A percentile compares a stretch with the other conserved stretches of the same genome.
phyloP scores from a whole-genome alignment of 2,329 filamentous ascomycete species.

The Penicillium vulpinum region DNA sequence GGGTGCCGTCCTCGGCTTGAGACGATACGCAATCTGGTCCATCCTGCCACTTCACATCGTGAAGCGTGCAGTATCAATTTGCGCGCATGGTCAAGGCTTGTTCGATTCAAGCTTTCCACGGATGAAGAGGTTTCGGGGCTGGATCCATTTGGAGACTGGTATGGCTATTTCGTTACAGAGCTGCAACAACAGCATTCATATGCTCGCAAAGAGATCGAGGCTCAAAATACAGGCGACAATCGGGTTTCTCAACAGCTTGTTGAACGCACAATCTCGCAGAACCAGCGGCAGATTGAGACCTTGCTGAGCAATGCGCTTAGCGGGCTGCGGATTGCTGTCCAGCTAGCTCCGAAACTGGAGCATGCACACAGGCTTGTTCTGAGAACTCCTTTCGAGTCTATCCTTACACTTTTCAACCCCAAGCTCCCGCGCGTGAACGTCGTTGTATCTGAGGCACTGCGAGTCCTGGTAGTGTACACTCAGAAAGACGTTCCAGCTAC shows the following conservation, averaged over 20 bases:
- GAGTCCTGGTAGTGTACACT: slow-evolving; percentile 48
- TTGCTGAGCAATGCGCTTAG: slow-evolving; percentile 55
- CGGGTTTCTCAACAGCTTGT: slow-evolving; percentile 50
- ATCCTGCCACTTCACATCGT: slow-evolving; percentile 58
- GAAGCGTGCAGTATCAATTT: slow-evolving; percentile 62
- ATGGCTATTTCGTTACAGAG: slow-evolving; percentile 53
- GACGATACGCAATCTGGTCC: slow-evolving; percentile 55
- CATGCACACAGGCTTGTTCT: slow-evolving; percentile 47
- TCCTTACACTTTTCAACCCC: slow-evolving; percentile 56
- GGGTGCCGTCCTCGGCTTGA: slow-evolving; percentile 55
- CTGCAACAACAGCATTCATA: slow-evolving; percentile 57
- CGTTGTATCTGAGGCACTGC: slow-evolving; percentile 52
- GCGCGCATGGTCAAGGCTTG: slow-evolving; percentile 58
- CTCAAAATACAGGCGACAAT: slow-evolving; percentile 45
- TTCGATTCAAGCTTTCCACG: slow-evolving; percentile 58
- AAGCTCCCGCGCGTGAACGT: slow-evolving; percentile 45
- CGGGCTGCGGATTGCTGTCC: slow-evolving; percentile 52
- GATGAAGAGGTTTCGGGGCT: slow-evolving; percentile 49
- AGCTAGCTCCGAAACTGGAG: slow-evolving; percentile 41
- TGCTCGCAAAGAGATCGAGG: slow-evolving; percentile 59
- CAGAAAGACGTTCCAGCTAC: slow-evolving; percentile 30
- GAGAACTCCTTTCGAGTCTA: slow-evolving; percentile 45
- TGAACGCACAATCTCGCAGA: slow-evolving; percentile 54
- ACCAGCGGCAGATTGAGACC: slow-evolving; percentile 59
- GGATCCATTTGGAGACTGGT: slow-evolving; percentile 56